phyloP scores from a whole-genome alignment of 73 alveolate species.

The Paramecium primaurelia region DNA sequence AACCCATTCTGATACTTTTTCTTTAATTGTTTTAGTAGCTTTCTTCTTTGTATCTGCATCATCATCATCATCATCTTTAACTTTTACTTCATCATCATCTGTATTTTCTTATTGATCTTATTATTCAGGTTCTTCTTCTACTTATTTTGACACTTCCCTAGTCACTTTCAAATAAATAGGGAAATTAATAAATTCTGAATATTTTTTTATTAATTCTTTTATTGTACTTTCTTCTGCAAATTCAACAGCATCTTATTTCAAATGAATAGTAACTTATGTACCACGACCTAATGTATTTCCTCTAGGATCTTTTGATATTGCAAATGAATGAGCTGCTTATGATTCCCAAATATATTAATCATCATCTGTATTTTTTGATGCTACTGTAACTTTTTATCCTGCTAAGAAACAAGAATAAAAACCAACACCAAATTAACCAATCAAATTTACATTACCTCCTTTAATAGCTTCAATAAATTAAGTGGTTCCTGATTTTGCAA shows the following conservation, averaged over 20 bases:
- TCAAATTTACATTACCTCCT: slow-evolving; percentile 83
- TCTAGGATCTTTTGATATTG: slow-evolving; percentile 96
- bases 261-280: slow-evolving; percentile 93
- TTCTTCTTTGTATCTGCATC: slow-evolving; percentile 80
- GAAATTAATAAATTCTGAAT: slow-evolving; percentile 97
- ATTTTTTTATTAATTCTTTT: slow-evolving; percentile 89
- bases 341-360: slow-evolving; percentile 98
- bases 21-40: slow-evolving; percentile 87
- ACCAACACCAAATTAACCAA: slow-evolving; percentile 99
- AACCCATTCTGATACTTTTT: slow-evolving; percentile 97
- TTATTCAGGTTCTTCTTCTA: slow-evolving; percentile 66
- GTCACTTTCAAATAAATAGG: slow-evolving; percentile 94
- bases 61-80: slow-evolving; percentile 86
- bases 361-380: slow-evolving; percentile 95
- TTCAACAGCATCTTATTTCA: slow-evolving; percentile 98
- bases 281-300: slow-evolving; percentile 99
- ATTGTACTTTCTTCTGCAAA: slow-evolving; percentile 94
- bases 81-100: slow-evolving; percentile 76
- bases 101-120: slow-evolving; percentile 57
- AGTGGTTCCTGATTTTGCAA: slow-evolving; percentile 99
- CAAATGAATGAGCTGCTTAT: slow-evolving; percentile 97
- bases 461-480: slow-evolving; percentile 97
- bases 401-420: slow-evolving; percentile 98
- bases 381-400: slow-evolving; percentile 97
- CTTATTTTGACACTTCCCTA: slow-evolving; percentile 90